Evolutionary conservation across 306 rosid genomes (phyloP).

Genomic region (Rubus idaeus): DNA sequence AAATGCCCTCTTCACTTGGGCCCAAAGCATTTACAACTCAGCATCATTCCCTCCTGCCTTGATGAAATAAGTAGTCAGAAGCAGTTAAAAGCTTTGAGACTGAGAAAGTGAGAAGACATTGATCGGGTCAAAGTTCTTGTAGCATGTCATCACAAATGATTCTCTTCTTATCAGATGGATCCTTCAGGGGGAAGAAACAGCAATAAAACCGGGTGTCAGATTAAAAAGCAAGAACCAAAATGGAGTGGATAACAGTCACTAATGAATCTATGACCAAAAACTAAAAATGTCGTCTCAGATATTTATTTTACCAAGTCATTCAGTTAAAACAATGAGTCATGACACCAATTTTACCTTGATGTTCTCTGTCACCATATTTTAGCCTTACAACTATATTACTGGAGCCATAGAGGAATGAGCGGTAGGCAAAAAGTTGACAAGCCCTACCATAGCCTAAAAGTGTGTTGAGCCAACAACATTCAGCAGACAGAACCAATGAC

Average conservation of each 20-base stretch:
- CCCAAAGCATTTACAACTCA: conserved; percentile 24
- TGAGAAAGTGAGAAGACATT: conserved; percentile 19
- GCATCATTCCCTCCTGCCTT: conserved; percentile 17
- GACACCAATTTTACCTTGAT: too few species aligned
- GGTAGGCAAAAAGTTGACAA: background rate
- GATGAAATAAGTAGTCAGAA: conserved; percentile 27
- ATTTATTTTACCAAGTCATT: background rate
- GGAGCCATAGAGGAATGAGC: background rate
- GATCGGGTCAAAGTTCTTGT: conserved; percentile 21
- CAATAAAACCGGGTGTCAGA: conserved; percentile 3
- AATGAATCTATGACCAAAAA: background rate
- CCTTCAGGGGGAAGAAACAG: conserved; percentile 26
- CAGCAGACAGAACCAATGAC: background rate
- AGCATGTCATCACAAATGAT: conserved; percentile 24
- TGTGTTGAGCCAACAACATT: background rate
- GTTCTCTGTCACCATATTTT: too few species aligned
- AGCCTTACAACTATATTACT: background rate
- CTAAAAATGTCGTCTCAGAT: background rate
- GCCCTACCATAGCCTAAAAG: background rate
- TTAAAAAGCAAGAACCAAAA: background rate
- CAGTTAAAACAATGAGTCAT: too few species aligned
- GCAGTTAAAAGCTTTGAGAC: conserved; percentile 16
- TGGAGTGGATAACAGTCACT: background rate
- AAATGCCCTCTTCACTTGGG: conserved; percentile 25
- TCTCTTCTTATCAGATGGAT: conserved; percentile 27